Conservation (phyloP, 2,329 filamentous ascomycete species). For the Fusarium aywerte region DNA sequence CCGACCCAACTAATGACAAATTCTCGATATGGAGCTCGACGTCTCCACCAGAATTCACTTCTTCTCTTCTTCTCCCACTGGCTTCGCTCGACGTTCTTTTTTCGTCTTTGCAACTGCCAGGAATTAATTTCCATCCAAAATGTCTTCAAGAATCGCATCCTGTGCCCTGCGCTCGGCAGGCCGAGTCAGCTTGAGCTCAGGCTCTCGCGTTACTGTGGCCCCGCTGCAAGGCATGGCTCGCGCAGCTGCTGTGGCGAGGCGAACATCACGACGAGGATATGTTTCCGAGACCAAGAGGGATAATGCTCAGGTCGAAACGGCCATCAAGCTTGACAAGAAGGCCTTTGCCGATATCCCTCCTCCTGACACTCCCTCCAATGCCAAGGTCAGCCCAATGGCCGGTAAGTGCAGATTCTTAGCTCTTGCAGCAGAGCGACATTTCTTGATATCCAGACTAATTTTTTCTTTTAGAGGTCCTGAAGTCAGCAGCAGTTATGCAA, state of each 20-base stretch:
- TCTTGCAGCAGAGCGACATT: background rate
- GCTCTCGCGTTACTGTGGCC: conserved; percentile 52
- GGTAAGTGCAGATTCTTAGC: conserved; percentile 44
- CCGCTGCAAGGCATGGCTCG: conserved; percentile 47
- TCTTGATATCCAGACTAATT: conserved; percentile 28
- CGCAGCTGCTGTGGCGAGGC: conserved; percentile 46
- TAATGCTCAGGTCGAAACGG: conserved; percentile 84
- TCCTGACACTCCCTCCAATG: conserved; percentile 51
- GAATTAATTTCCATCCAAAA: conserved; percentile 49
- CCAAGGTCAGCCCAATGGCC: conserved; percentile 83
- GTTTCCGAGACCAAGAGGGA: conserved; percentile 85
- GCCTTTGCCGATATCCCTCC: conserved; percentile 72
- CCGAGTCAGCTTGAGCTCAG: conserved; percentile 63
- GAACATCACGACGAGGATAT: conserved; percentile 69
- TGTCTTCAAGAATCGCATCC: conserved; percentile 74
- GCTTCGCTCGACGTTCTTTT: conserved; percentile 33
- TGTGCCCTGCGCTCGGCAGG: conserved; percentile 80
- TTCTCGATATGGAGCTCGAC: conserved; percentile 44
- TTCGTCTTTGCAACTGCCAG: conserved; percentile 42
- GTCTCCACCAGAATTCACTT: conserved; percentile 41
- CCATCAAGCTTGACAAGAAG: conserved; percentile 87
- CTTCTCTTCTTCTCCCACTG: conserved; percentile 34
- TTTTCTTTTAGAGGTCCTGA: conserved; percentile 73
- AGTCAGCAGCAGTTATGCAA: conserved; percentile 92
- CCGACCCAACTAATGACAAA: conserved; percentile 53